phyloP scores from a whole-genome alignment of 805 yeast genomes.

The Teunomyces pallodes region DNA sequence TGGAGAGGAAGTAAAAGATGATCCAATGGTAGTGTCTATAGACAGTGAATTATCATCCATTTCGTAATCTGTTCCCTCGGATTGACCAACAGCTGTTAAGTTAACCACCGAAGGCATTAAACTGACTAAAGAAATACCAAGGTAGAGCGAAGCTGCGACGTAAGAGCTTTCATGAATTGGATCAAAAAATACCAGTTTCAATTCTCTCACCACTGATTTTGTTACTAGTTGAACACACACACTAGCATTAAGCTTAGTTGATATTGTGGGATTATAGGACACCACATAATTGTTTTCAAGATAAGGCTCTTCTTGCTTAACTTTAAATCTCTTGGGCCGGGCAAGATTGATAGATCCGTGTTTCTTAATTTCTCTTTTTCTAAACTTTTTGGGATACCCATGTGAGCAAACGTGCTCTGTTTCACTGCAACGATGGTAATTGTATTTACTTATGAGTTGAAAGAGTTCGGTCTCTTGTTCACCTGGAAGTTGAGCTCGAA shows the following conservation, averaged over 20 bases:
- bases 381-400: conserved; percentile 1
- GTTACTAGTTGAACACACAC: neutral
- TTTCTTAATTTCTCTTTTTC: neutral
- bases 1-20: no score
- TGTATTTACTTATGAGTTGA: neutral
- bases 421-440: neutral
- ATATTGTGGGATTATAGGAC: neutral
- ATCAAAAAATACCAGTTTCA: neutral
- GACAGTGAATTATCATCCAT: conserved; percentile 6
- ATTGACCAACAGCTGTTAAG: conserved; percentile 10
- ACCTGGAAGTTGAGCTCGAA: neutral
- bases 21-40: neutral
- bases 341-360: neutral
- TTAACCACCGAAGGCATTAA: neutral
- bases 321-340: neutral
- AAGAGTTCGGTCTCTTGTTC: neutral
- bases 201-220: neutral
- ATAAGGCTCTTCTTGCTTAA: neutral
- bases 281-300: neutral
- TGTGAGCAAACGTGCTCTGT: neutral
- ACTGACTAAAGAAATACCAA: neutral
- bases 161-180: neutral
- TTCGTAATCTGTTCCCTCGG: conserved; percentile 13
- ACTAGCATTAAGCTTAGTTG: neutral
- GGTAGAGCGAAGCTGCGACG: neutral